Conservation (phyloP, 106 monocot species). For the Amphibolis antarctica region DNA sequence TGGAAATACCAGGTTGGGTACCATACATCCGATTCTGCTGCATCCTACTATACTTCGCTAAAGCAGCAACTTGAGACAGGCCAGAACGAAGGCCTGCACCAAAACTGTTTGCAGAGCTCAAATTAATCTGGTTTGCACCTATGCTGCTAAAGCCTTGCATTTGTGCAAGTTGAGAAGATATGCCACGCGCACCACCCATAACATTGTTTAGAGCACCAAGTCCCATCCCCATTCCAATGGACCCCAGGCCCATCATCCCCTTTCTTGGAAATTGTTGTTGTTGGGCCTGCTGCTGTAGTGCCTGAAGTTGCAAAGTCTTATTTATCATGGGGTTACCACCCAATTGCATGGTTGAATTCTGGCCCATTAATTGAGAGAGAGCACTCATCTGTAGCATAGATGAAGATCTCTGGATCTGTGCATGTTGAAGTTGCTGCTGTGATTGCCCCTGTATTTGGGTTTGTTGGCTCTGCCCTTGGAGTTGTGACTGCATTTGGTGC, state of each 20-base stretch:
- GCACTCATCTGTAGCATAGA: slow-evolving; percentile 40
- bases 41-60: slow-evolving; percentile 32
- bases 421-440: slow-evolving; percentile 34
- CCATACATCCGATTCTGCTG: slow-evolving; percentile 35
- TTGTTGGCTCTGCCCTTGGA: slow-evolving; percentile 46
- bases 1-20: slow-evolving; percentile 29
- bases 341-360: slow-evolving; percentile 49
- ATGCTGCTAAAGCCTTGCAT: slow-evolving; percentile 39
- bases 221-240: slow-evolving; percentile 42
- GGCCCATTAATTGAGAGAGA: slow-evolving; percentile 63
- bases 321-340: slow-evolving; percentile 34
- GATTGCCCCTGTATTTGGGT: slow-evolving; percentile 44
- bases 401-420: slow-evolving; percentile 58
- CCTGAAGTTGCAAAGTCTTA: slow-evolving; percentile 54
- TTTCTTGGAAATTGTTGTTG: slow-evolving; percentile 51
- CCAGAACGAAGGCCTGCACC: slow-evolving; percentile 31
- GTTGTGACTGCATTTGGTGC: slow-evolving; percentile 33
- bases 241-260: slow-evolving; percentile 53
- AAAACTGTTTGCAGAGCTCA: slow-evolving; percentile 41
- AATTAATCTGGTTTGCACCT: slow-evolving; percentile 55
- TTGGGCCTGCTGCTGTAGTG: slow-evolving; percentile 46
- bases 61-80: slow-evolving; percentile 23
- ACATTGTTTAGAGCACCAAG: slow-evolving; percentile 46
- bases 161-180: slow-evolving; percentile 42
- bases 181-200: slow-evolving; percentile 44